Evolutionary conservation across 805 yeast species (phyloP).

Genomic region (Grigorovia jiainica): DNA sequence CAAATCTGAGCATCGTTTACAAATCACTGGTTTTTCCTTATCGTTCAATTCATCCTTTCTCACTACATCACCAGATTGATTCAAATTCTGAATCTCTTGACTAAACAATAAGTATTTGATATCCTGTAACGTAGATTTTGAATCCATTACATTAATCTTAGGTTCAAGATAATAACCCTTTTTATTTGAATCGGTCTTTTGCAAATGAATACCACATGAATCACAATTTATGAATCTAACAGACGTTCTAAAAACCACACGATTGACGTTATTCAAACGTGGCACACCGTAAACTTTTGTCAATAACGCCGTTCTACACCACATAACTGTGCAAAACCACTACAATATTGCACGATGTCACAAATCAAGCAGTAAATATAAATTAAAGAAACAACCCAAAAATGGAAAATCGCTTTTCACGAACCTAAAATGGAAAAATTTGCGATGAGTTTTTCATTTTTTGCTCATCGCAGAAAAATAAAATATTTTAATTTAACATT

Average conservation of each 20-base stretch:
- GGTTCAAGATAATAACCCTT: constrained; percentile 37
- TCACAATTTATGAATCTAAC: constrained; percentile 30
- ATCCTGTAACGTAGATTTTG: constrained; percentile 17
- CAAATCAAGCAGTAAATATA: not conserved
- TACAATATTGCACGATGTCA: not conserved
- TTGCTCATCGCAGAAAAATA: not conserved
- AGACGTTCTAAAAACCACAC: not conserved
- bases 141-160: constrained; percentile 1
- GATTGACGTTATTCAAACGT: too few species aligned
- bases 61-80: constrained; percentile 7
- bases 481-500: too few species aligned
- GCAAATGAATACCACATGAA: constrained; percentile 52
- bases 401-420: constrained; percentile 6
- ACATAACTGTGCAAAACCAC: not conserved
- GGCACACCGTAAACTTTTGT: not conserved
- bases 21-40: constrained; percentile 26
- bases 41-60: not conserved
- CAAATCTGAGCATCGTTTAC: constrained; percentile 51
- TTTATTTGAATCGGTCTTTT: constrained; percentile 27
- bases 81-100: constrained; percentile 20
- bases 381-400: too few species aligned
- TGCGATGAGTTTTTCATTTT: constrained; percentile 27
- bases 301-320: not conserved
- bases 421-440: constrained; percentile 12
- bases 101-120: constrained; percentile 24